phyloP scores from a whole-genome alignment of 1,139 yeast species.

The Taphrina confusa region DNA sequence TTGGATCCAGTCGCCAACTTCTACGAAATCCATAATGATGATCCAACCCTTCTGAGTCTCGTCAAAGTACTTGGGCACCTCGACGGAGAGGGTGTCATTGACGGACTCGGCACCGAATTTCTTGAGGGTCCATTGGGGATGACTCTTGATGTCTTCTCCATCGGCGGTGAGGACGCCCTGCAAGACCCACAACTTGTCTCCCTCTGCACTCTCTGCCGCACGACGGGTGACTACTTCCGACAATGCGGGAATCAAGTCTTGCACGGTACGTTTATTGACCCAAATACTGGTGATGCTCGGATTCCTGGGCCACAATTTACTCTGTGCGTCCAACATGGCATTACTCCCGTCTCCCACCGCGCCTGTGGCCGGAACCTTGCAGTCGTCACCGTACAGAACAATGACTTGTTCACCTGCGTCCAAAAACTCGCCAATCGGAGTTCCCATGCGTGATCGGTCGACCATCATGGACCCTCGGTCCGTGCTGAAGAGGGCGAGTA shows the following conservation, averaged over 20 bases:
- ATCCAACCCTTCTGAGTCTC: constrained; percentile 8
- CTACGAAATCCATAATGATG: constrained; percentile 8
- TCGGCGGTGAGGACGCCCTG: constrained; percentile 12
- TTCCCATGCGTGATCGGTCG: not conserved
- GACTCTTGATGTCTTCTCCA: constrained; percentile 9
- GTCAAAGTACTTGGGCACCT: constrained; percentile 3
- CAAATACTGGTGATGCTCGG: constrained; percentile 4
- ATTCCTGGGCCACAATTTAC: constrained; percentile 1
- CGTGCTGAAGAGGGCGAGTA: not conserved
- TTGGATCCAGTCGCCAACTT: constrained; percentile 2
- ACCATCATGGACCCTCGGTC: not conserved
- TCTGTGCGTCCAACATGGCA: not conserved
- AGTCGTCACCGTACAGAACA: constrained; percentile 19
- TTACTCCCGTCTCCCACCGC: not conserved
- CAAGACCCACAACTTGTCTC: constrained; percentile 8
- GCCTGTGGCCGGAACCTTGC: constrained; percentile 5
- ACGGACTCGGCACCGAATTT: constrained; percentile 11
- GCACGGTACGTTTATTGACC: constrained; percentile 5
- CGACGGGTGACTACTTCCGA: not conserved
- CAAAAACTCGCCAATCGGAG: constrained; percentile 6
- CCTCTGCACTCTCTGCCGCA: not conserved
- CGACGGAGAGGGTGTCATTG: not conserved
- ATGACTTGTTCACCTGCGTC: not conserved
- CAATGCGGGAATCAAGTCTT: constrained; percentile 5
- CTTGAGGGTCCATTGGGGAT: constrained; percentile 6